These are phyloP conservation scores for Hericium rajendrae DNA, from an alignment of 768 basidiomycete genomes.

Conservation along the genomic window DNA sequence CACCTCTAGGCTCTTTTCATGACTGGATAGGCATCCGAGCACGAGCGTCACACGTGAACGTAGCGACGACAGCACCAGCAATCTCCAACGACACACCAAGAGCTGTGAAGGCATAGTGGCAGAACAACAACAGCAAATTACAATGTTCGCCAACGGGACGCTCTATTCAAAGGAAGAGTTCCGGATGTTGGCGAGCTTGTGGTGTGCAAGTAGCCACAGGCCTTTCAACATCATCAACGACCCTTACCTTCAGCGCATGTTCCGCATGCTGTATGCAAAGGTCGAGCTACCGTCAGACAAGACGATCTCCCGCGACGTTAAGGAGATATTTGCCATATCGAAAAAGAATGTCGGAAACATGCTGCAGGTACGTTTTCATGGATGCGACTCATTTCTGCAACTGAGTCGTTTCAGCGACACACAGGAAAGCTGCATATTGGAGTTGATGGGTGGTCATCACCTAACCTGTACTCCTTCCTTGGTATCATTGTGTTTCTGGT, in stretches of 20 bases:
- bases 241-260: conserved; percentile 4
- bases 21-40: neutral
- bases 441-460: conserved; percentile 12
- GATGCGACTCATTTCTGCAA: neutral
- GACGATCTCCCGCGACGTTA: conserved; percentile 11
- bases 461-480: conserved; percentile 19
- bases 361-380: neutral
- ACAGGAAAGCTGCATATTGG: conserved; percentile 18
- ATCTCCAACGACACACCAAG: neutral
- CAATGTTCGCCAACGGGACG: neutral
- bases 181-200: conserved; percentile 6
- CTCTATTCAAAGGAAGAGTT: conserved; percentile 4
- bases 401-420: neutral
- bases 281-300: conserved; percentile 7
- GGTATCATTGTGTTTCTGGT: conserved; percentile 19
- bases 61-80: conserved; percentile 1
- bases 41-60: neutral
- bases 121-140: neutral
- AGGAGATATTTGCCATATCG: conserved; percentile 7
- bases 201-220: conserved; percentile 12
- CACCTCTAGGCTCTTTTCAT: neutral
- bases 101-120: neutral
- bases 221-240: conserved; percentile 13
- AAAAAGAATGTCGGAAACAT: neutral
- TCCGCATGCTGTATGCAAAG: conserved; percentile 11